Conservation (phyloP, 305 asterid genomes). For the Fraxinus platypoda region DNA sequence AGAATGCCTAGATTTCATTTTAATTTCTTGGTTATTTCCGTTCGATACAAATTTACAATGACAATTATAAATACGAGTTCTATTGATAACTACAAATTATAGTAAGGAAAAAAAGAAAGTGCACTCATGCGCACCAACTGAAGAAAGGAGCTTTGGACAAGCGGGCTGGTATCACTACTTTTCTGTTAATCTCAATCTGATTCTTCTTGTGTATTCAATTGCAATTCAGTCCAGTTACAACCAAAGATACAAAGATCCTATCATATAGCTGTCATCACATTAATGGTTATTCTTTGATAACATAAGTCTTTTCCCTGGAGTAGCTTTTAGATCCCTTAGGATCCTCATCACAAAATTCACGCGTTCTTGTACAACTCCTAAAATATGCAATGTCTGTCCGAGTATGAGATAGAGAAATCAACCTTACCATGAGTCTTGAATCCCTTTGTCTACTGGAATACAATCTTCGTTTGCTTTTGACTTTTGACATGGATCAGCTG, state of each 20-base stretch:
- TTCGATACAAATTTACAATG: not conserved
- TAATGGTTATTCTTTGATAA: not conserved
- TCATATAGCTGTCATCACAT: not conserved
- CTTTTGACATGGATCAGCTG: not conserved
- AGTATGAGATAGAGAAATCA: not conserved
- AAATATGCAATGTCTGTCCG: not conserved
- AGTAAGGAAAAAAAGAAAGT: no score
- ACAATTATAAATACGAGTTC: not conserved
- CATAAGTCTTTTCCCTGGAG: not conserved
- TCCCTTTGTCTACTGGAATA: not conserved
- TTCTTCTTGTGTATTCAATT: not conserved
- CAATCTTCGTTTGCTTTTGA: not conserved
- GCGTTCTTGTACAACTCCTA: not conserved
- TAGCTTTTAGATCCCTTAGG: not conserved
- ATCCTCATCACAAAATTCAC: not conserved
- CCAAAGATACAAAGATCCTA: not conserved
- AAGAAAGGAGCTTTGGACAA: no score
- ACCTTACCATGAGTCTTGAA: not conserved
- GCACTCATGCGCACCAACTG: no score
- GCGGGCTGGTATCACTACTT: no score
- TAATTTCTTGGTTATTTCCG: not conserved
- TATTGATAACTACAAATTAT: not conserved
- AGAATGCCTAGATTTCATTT: not conserved
- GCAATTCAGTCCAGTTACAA: not conserved
- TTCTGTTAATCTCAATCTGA: not conserved